Evolutionary conservation across 306 rosid species (phyloP).

Genomic region (Mimosa bimucronata): DNA sequence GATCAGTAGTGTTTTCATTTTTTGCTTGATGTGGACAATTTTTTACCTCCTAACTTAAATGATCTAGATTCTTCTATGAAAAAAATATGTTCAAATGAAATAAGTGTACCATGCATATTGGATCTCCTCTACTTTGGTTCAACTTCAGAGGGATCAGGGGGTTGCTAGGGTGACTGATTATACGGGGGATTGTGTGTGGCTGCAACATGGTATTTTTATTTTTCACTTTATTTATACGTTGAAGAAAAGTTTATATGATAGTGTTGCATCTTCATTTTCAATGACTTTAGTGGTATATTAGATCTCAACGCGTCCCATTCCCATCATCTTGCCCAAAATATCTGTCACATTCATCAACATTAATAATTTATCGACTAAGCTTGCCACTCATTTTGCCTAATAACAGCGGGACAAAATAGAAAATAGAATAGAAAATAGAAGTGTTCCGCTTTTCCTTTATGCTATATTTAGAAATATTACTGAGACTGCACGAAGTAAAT

Average conservation of each 20-base stretch:
- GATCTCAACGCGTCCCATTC: neutral
- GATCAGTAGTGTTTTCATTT: neutral
- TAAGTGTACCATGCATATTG: neutral
- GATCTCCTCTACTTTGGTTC: neutral
- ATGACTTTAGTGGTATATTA: neutral
- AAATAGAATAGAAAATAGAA: neutral
- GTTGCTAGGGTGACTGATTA: neutral
- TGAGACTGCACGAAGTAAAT: neutral
- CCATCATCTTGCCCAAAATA: neutral
- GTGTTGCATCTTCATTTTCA: neutral
- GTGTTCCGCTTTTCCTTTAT: conserved; percentile 7
- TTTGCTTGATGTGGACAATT: neutral
- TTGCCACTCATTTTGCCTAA: neutral
- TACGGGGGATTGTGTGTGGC: neutral
- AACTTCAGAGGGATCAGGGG: neutral
- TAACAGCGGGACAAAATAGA: neutral
- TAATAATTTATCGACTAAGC: conserved; percentile 23
- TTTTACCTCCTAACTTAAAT: neutral
- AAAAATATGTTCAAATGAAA: neutral
- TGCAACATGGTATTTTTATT: neutral
- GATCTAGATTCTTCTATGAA: neutral
- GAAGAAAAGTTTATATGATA: neutral
- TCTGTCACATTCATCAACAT: neutral
- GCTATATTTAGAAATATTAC: conserved; percentile 26
- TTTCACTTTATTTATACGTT: neutral